phyloP scores from a whole-genome alignment of 495 filamentous ascomycete genomes.

The Bacidia rubella region DNA sequence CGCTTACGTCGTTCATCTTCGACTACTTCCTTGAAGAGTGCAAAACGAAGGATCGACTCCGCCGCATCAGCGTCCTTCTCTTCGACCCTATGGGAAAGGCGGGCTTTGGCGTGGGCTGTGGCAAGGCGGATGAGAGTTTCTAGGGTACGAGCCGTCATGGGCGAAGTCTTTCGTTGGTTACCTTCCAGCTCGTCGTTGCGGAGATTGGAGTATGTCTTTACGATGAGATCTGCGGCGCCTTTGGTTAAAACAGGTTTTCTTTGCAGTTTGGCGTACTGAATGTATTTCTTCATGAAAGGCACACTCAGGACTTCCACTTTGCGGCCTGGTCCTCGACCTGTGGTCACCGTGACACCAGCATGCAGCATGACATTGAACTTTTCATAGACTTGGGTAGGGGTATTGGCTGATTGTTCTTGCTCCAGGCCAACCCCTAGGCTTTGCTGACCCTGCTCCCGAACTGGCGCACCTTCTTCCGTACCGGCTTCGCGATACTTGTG shows the following conservation, averaged over 20 bases:
- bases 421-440: slow-evolving; percentile 81
- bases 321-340: slow-evolving; percentile 53
- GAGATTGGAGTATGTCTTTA: slow-evolving; percentile 82
- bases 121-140: slow-evolving; percentile 96
- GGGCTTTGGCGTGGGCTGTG: slow-evolving; percentile 89
- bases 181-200: slow-evolving; percentile 93
- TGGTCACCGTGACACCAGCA: slow-evolving; percentile 67
- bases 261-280: slow-evolving; percentile 91
- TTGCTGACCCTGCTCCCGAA: slow-evolving; percentile 77
- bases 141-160: slow-evolving; percentile 92
- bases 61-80: slow-evolving; percentile 80
- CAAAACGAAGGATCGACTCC: slow-evolving; percentile 83
- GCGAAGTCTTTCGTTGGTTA: slow-evolving; percentile 83
- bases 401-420: slow-evolving; percentile 54
- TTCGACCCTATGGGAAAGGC: slow-evolving; percentile 85
- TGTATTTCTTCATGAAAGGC: slow-evolving; percentile 98
- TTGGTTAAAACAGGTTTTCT: slow-evolving; percentile 87
- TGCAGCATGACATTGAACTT: slow-evolving; percentile 96
- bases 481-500: slow-evolving; percentile 91
- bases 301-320: slow-evolving; percentile 89
- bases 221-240: slow-evolving; percentile 83
- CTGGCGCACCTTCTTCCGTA: slow-evolving; percentile 87
- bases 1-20: slow-evolving; percentile 73
- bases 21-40: slow-evolving; percentile 94
- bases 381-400: slow-evolving; percentile 82